Evolutionary conservation across 176 grass and related monocot genomes (phyloP).

Genomic region (Tillandsia leiboldiana): DNA sequence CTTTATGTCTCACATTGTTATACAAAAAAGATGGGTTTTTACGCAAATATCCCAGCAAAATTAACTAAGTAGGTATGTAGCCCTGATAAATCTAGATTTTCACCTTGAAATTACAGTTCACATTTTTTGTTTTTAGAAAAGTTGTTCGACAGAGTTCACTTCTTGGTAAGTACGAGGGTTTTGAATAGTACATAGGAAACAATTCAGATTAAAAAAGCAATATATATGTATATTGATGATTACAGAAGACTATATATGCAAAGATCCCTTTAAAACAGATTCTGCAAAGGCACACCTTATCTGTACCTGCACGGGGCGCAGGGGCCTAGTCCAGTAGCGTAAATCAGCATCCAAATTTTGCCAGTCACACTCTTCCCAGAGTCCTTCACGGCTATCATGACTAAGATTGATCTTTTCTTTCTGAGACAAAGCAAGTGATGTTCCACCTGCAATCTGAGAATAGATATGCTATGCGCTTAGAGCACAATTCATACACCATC

Average conservation of each 20-base stretch:
- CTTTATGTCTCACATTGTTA: no score
- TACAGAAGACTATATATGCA: no score
- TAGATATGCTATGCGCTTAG: slow-evolving; percentile 10
- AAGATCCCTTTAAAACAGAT: background rate
- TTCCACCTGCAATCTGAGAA: slow-evolving; percentile 40
- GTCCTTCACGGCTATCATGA: slow-evolving; percentile 11
- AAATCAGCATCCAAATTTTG: slow-evolving; percentile 80
- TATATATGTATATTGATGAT: background rate
- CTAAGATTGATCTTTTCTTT: slow-evolving; percentile 38
- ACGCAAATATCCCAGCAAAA: no score
- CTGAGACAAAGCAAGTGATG: slow-evolving; percentile 32
- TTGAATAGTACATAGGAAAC: no score
- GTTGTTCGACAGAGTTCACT: no score
- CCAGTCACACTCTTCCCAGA: slow-evolving; percentile 42
- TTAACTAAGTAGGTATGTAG: no score
- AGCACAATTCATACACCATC: background rate
- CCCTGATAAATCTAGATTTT: no score
- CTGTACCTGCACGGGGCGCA: slow-evolving; percentile 86
- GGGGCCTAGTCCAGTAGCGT: slow-evolving; percentile 64
- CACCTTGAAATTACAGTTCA: no score
- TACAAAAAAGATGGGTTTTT: no score
- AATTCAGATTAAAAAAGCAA: no score
- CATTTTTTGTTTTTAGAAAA: no score
- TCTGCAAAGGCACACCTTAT: slow-evolving; percentile 45
- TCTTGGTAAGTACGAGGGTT: no score